Percentiles rank a stretch among this genome's conserved stretches.
These are phyloP conservation scores for Aotearoamyces nothofagi DNA, from an alignment of 2,329 filamentous ascomycete genomes.

Conservation along the genomic window DNA sequence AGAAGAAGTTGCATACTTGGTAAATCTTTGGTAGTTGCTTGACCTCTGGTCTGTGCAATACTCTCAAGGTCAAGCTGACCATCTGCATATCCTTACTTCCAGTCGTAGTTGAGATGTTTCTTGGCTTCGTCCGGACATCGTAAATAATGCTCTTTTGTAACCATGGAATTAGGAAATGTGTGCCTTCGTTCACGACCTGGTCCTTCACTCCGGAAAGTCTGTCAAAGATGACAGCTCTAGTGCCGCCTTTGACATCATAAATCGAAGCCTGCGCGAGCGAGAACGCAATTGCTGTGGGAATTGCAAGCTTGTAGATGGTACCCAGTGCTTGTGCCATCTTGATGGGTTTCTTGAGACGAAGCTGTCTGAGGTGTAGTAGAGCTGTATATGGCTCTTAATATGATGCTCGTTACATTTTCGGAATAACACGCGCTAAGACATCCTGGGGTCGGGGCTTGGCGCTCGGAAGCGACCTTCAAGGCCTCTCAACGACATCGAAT, in stretches of 20 bases:
- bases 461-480: slow-evolving; percentile 6
- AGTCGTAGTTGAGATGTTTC: slow-evolving; percentile 94
- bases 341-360: too few species aligned
- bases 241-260: slow-evolving; percentile 94
- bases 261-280: slow-evolving; percentile 63
- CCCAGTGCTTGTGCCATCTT: slow-evolving; percentile 37
- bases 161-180: slow-evolving; percentile 93
- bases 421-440: slow-evolving; percentile 12
- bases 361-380: too few species aligned
- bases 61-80: slow-evolving; percentile 94
- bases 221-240: slow-evolving; percentile 96
- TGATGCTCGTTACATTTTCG: slow-evolving; percentile 12
- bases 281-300: slow-evolving; percentile 58
- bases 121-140: slow-evolving; percentile 92
- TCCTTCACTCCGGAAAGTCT: slow-evolving; percentile 85
- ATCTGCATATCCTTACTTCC: slow-evolving; percentile 99
- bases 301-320: slow-evolving; percentile 49
- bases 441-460: slow-evolving; percentile 10
- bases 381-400: neutral
- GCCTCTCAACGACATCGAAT: slow-evolving; percentile 5
- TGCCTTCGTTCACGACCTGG: slow-evolving; percentile 83
- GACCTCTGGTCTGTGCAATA: slow-evolving; percentile 88
- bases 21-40: slow-evolving; percentile 92
- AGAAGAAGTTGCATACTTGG: slow-evolving; percentile 47
- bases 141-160: slow-evolving; percentile 89